These are phyloP conservation scores for Candida maesae DNA, from an alignment of 805 yeast species.

Conservation along the genomic window DNA sequence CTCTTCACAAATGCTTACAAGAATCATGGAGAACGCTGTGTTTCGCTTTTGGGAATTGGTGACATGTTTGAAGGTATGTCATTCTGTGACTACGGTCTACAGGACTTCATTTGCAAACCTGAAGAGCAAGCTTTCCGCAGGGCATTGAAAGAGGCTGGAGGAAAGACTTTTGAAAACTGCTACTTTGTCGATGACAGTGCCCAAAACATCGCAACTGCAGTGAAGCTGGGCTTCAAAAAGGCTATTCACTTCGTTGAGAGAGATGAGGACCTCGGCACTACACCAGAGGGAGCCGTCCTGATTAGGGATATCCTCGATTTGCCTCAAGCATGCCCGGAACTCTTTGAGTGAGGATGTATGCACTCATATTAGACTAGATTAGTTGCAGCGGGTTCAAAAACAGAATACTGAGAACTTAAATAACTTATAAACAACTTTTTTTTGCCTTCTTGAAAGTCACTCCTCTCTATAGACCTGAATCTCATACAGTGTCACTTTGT, in stretches of 20 bases:
- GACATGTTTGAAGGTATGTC: constrained; percentile 93
- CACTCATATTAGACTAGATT: background rate
- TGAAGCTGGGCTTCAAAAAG: constrained; percentile 64
- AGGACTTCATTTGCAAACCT: constrained; percentile 85
- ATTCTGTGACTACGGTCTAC: constrained; percentile 72
- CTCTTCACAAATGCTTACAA: constrained; percentile 92
- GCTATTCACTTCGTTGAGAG: constrained; percentile 75
- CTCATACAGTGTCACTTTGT: constrained; percentile 51
- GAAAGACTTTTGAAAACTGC: constrained; percentile 42
- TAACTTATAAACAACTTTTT: no score
- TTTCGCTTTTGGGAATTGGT: constrained; percentile 79
- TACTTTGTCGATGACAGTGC: constrained; percentile 89
- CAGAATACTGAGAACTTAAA: no score
- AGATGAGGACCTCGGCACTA: constrained; percentile 42
- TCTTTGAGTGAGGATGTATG: constrained; percentile 11
- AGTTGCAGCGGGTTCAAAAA: background rate
- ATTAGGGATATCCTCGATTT: constrained; percentile 57
- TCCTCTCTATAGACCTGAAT: no score
- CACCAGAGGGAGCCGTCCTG: constrained; percentile 44
- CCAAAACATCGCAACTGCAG: constrained; percentile 72
- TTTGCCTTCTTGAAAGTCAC: no score
- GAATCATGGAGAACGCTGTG: constrained; percentile 81
- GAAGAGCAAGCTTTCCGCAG: constrained; percentile 62
- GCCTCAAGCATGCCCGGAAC: constrained; percentile 24
- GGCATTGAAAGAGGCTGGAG: constrained; percentile 64